phyloP scores from a whole-genome alignment of 495 filamentous ascomycete genomes.

The Darksidea phi region DNA sequence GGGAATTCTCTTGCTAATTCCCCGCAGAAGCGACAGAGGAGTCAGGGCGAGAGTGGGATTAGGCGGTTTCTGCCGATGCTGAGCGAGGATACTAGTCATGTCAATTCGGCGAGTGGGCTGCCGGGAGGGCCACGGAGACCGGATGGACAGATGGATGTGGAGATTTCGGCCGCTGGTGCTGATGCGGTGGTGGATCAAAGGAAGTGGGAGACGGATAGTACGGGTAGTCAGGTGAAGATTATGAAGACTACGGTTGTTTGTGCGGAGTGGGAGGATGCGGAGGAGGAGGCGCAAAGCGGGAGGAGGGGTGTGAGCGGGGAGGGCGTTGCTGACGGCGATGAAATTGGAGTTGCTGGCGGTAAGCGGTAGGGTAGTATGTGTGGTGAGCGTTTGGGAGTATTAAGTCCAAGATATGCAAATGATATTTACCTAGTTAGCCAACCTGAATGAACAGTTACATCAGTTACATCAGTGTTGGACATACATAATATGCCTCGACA shows the following conservation, averaged over 20 bases:
- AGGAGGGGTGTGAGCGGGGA: slow-evolving; percentile 1
- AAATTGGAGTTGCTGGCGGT: too few relatives aligned
- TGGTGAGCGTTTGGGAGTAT: too few relatives aligned
- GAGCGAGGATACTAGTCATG: slow-evolving; percentile 5
- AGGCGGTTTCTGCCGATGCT: slow-evolving; percentile 17
- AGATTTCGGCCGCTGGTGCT: slow-evolving; percentile 7
- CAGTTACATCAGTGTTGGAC: too few relatives aligned
- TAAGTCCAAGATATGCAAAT: too few relatives aligned
- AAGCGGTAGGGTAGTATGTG: too few relatives aligned
- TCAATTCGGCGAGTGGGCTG: slow-evolving; percentile 22
- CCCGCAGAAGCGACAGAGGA: slow-evolving; percentile 1
- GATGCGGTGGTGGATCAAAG: neutral
- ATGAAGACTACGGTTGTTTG: slow-evolving; percentile 26
- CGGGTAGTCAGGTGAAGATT: slow-evolving; percentile 27
- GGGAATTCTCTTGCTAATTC: neutral
- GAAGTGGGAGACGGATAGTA: slow-evolving; percentile 29
- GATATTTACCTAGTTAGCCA: too few relatives aligned
- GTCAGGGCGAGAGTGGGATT: slow-evolving; percentile 4
- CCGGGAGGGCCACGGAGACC: slow-evolving; percentile 19
- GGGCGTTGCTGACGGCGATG: neutral
- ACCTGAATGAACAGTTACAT: too few relatives aligned
- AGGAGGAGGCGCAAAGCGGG: neutral
- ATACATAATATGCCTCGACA: too few relatives aligned
- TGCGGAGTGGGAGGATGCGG: slow-evolving; percentile 24
- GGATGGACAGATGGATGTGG: slow-evolving; percentile 21